These are phyloP conservation scores for Blastosporella zonata DNA, from an alignment of 1,284 basidiomycete species.

Conservation along the genomic window DNA sequence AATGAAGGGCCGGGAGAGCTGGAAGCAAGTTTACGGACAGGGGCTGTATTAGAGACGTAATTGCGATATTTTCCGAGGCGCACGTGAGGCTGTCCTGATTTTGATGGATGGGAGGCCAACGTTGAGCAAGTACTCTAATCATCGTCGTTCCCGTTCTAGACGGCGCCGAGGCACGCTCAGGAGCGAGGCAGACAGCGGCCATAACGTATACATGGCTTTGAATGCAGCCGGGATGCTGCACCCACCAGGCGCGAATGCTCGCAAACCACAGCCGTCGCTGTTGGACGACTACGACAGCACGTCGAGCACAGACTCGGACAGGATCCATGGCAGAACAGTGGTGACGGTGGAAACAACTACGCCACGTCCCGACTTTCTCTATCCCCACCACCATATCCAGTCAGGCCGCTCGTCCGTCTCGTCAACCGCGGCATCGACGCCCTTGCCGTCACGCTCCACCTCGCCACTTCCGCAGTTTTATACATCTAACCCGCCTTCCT, in stretches of 20 bases:
- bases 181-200: conserved; percentile 6
- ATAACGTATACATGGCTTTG: conserved; percentile 15
- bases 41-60: conserved; percentile 40
- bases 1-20: conserved; percentile 62
- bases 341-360: conserved; percentile 18
- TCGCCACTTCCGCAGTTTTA: conserved; percentile 47
- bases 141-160: conserved; percentile 13
- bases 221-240: conserved; percentile 19
- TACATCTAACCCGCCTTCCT: conserved; percentile 46
- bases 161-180: conserved; percentile 17
- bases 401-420: conserved; percentile 39
- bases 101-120: conserved; percentile 13
- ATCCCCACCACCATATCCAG: conserved; percentile 27
- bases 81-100: conserved; percentile 9
- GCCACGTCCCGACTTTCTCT: conserved; percentile 29
- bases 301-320: conserved; percentile 38
- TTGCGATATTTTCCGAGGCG: conserved; percentile 9
- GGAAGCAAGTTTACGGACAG: conserved; percentile 60
- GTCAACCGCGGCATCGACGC: conserved; percentile 39
- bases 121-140: conserved; percentile 9
- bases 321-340: conserved; percentile 25
- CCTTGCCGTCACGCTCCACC: conserved; percentile 43
- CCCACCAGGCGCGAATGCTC: conserved; percentile 18
- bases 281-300: conserved; percentile 37
- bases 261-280: conserved; percentile 17